Evolutionary conservation across 2,329 filamentous ascomycete species (phyloP).

Genomic region (Fusarium protoensiforme): DNA sequence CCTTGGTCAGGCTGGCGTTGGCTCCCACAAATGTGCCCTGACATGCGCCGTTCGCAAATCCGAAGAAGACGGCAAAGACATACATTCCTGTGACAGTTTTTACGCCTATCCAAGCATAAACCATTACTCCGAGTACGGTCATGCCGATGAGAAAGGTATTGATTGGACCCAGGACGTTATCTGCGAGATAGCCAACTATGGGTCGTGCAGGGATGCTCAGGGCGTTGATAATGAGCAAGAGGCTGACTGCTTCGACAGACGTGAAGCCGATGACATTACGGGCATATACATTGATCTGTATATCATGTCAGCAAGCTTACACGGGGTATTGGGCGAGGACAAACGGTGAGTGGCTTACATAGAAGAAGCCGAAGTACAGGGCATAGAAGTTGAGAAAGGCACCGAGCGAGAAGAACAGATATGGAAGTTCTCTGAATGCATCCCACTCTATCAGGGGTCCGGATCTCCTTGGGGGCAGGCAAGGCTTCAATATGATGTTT

Average conservation of each 20-base stretch:
- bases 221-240: conserved; percentile 75
- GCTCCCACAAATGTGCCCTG: conserved; percentile 50
- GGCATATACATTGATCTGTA: conserved; percentile 57
- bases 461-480: conserved; percentile 59
- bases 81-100: conserved; percentile 42
- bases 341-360: conserved; percentile 54
- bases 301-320: conserved; percentile 2
- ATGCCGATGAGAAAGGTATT: conserved; percentile 53
- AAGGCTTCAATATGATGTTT: conserved; percentile 54
- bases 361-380: conserved; percentile 54
- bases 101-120: conserved; percentile 47
- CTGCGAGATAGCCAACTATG: conserved; percentile 68
- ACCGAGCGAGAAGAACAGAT: conserved; percentile 62
- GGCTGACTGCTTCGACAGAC: conserved; percentile 62
- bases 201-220: conserved; percentile 68
- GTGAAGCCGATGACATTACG: conserved; percentile 51
- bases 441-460: conserved; percentile 66
- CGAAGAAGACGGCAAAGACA: conserved; percentile 45
- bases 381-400: conserved; percentile 58
- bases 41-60: conserved; percentile 41
- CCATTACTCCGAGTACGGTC: conserved; percentile 42
- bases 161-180: conserved; percentile 61
- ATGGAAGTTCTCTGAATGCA: conserved; percentile 67
- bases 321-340: conserved; percentile 40
- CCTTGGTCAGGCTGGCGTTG: conserved; percentile 53